Base-by-base conservation (phyloP, 2,329 filamentous ascomycete species). In the Paraconiothyrium brasiliense region DNA sequence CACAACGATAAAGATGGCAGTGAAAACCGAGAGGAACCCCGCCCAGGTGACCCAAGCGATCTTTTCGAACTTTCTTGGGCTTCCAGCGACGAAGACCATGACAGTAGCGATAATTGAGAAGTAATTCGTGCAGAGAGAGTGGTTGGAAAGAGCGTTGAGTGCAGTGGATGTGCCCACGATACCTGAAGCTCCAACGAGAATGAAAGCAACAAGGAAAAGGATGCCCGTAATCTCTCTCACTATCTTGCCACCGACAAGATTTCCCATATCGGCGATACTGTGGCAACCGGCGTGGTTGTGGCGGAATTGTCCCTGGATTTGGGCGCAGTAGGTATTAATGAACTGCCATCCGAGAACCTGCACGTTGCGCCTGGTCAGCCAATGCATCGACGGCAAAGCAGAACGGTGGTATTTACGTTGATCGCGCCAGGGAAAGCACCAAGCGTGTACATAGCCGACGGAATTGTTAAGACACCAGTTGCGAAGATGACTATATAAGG, bases 41-140 rank as follows among this genome's bases (percentile, higher is more conserved):
- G 82, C 83, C 84, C 85, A 90, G 0, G 86, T 87, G 8, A 89
- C 76, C 85, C 86, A 89, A 2, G 84, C 85, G 55, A 90, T 84
- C 67, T 88, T 85, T 52, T 86, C 83, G 61, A 89, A 86, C 60
- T 86, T 90, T 54, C 87, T 83, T 5, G 87, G 80, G 43, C 83
- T 85, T 0, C 86, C 85, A 8, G 59, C 54, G 10, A 58, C 14
- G 24, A 59, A 50, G 9, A 87, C 81, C 8, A 84, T 78, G 2
- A 85, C 69, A 0, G 85, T 84, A 0, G 85, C 84, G n/a, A 89
- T 76, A 35, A 88, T 80, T 11, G 83, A 82, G 74, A 84, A 90
- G 77, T 82, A 86, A 39, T 87, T 86, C 0, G 87, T 89, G 71
- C 88, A 90, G 7, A 84, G 77, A 2, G 83, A 83, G 66, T 90